Conservation (phyloP, 495 filamentous ascomycete species). For the Terfezia boudieri region DNA sequence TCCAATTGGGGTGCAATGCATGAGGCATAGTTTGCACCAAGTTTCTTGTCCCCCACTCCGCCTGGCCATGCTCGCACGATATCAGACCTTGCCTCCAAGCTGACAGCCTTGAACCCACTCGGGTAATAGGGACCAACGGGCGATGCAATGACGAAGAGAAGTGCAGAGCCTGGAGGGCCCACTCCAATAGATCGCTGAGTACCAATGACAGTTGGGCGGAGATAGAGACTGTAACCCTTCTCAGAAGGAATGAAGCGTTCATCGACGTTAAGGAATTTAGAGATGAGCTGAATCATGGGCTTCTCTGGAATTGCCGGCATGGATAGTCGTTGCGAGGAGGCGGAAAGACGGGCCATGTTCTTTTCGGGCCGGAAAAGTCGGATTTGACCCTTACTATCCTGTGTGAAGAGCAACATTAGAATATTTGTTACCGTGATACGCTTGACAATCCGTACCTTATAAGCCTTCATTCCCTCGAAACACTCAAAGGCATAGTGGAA, state of each 20-base stretch:
- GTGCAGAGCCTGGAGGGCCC: slow-evolving; percentile 67
- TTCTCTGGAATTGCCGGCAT: slow-evolving; percentile 58
- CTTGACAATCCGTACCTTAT: slow-evolving; percentile 27
- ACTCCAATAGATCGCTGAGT: slow-evolving; percentile 86
- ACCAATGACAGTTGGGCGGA: slow-evolving; percentile 90
- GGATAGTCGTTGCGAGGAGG: slow-evolving; percentile 70
- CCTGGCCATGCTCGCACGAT: slow-evolving; percentile 95
- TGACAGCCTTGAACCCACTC: slow-evolving; percentile 89
- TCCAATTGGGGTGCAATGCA: slow-evolving; percentile 84
- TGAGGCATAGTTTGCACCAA: slow-evolving; percentile 94
- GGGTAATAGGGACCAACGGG: slow-evolving; percentile 97
- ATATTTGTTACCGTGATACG: neutral
- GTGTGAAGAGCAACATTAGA: neutral
- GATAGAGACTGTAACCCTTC: slow-evolving; percentile 79
- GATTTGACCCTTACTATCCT: slow-evolving; percentile 43
- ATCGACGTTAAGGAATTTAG: slow-evolving; percentile 55
- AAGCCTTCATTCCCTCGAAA: slow-evolving; percentile 99
- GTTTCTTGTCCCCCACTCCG: slow-evolving; percentile 90
- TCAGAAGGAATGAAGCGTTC: slow-evolving; percentile 65
- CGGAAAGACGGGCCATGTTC: slow-evolving; percentile 89
- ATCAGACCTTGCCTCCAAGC: slow-evolving; percentile 78
- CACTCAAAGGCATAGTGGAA: slow-evolving; percentile 96
- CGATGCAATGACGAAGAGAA: slow-evolving; percentile 84
- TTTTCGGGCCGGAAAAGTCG: slow-evolving; percentile 85
- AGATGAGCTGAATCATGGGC: slow-evolving; percentile 55